These are phyloP conservation scores for Eucalyptus curtisii DNA, from an alignment of 345 rosid genomes.

Conservation along the genomic window DNA sequence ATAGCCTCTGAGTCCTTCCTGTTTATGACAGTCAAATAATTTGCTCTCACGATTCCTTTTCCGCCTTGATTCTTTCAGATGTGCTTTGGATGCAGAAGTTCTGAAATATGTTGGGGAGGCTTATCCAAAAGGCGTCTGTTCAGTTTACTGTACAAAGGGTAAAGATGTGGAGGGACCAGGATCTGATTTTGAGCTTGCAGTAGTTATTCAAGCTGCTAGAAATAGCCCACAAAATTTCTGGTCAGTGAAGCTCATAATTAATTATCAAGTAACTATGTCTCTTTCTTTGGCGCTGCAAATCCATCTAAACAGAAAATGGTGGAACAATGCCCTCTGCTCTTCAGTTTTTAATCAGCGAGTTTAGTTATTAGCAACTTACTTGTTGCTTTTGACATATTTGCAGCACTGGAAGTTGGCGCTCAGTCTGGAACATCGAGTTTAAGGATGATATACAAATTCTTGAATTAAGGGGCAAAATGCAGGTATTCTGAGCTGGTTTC, in stretches of 20 bases:
- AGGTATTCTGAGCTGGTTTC: conserved; percentile 32
- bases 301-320: background rate
- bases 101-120: conserved; percentile 77
- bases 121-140: conserved; percentile 83
- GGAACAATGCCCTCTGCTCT: background rate
- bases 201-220: conserved; percentile 75
- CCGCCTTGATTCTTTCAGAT: conserved; percentile 29
- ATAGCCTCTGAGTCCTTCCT: background rate
- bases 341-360: background rate
- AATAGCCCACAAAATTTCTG: conserved; percentile 95
- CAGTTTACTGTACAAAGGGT: conserved; percentile 67
- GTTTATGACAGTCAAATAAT: background rate
- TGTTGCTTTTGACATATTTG: background rate
- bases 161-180: conserved; percentile 83
- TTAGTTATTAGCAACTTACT: background rate
- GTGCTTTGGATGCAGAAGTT: conserved; percentile 76
- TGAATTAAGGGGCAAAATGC: conserved; percentile 65
- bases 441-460: conserved; percentile 69
- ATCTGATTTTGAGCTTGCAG: conserved; percentile 76
- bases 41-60: background rate
- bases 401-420: conserved; percentile 97
- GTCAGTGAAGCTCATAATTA: conserved; percentile 23
- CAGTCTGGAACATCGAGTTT: conserved; percentile 77
- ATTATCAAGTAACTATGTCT: background rate
- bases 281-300: background rate